These are phyloP conservation scores for Teunomyces gatunensis DNA, from an alignment of 805 yeast species.

Conservation along the genomic window DNA sequence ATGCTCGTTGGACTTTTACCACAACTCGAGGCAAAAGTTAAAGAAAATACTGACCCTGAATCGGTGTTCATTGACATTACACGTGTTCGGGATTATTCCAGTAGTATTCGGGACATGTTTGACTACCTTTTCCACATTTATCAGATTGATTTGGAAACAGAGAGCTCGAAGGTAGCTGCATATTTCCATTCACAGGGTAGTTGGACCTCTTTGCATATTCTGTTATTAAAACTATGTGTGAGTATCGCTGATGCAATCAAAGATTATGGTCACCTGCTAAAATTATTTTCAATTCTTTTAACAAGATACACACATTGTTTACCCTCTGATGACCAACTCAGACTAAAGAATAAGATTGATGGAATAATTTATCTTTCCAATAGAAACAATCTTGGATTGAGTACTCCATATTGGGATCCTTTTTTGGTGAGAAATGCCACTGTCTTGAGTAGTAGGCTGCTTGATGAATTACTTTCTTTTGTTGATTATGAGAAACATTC, in stretches of 20 bases:
- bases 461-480: slow-evolving; percentile 44
- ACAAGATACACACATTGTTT: slow-evolving; percentile 55
- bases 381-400: slow-evolving; percentile 23
- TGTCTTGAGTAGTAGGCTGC: slow-evolving; percentile 22
- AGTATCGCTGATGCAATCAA: slow-evolving; percentile 51
- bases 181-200: slow-evolving; percentile 19
- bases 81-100: slow-evolving; percentile 8
- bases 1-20: slow-evolving; percentile 54
- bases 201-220: slow-evolving; percentile 61
- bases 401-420: slow-evolving; percentile 69
- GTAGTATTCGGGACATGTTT: slow-evolving; percentile 40
- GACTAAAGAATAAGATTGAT: slow-evolving; percentile 33
- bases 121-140: slow-evolving; percentile 51
- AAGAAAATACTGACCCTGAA: background rate
- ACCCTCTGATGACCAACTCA: slow-evolving; percentile 55
- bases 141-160: slow-evolving; percentile 46
- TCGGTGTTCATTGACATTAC: background rate
- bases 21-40: slow-evolving; percentile 21
- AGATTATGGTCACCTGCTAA: slow-evolving; percentile 38
- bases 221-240: slow-evolving; percentile 50
- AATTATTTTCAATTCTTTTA: slow-evolving; percentile 53
- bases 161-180: slow-evolving; percentile 20
- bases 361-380: slow-evolving; percentile 17
- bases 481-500: slow-evolving; percentile 18
- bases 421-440: slow-evolving; percentile 53